Percentiles rank a stretch among this genome's conserved stretches.
These are phyloP conservation scores for Sclerotinia minor DNA, from an alignment of 2,329 filamentous ascomycete genomes.

Conservation along the genomic window DNA sequence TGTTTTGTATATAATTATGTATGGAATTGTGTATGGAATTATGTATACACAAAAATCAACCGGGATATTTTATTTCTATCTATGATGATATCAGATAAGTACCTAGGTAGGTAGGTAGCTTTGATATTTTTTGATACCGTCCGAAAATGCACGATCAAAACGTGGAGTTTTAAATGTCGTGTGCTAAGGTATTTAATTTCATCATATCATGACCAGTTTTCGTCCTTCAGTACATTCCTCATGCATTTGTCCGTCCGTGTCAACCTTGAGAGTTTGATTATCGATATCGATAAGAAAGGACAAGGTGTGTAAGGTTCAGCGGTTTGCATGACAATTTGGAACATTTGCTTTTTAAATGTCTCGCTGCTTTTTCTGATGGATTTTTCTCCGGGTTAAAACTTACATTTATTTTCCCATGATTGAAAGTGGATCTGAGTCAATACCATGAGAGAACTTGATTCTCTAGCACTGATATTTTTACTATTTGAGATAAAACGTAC, in stretches of 20 bases:
- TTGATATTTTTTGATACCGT: neutral
- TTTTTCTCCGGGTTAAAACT: no score
- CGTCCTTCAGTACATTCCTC: no score
- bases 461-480: no score
- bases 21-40: no score
- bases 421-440: neutral
- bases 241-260: neutral
- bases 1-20: no score
- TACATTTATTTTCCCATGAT: no score
- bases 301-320: neutral
- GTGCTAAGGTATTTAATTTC: neutral
- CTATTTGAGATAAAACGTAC: no score
- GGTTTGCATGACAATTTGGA: neutral
- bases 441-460: neutral
- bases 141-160: neutral
- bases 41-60: no score
- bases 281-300: conserved; percentile 12
- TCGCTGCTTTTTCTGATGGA: neutral
- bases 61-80: no score
- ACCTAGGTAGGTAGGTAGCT: no score
- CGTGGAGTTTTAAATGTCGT: neutral
- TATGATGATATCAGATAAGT: no score
- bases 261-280: neutral
- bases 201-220: neutral
- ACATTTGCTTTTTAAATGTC: neutral